Percentiles rank a stretch among this genome's conserved stretches.
phyloP scores from a whole-genome alignment of 768 basidiomycete genomes.

The Russula olivacea region DNA sequence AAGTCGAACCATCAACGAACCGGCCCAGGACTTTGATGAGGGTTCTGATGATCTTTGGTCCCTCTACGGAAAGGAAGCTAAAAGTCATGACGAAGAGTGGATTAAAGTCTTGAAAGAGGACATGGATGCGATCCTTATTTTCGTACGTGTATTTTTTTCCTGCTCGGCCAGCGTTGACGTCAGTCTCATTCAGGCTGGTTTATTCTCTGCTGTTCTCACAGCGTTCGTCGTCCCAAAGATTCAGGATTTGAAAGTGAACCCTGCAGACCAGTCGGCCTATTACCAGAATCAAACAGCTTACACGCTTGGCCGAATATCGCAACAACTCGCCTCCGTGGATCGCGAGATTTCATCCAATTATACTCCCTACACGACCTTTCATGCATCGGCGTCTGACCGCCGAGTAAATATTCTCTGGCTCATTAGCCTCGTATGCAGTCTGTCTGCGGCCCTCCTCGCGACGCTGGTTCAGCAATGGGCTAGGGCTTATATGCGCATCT shows the following conservation, averaged over 20 bases:
- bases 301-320: not conserved
- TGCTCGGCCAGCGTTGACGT: not conserved
- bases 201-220: constrained; percentile 19
- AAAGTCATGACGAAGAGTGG: not conserved
- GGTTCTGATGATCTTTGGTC: not conserved
- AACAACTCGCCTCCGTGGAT: not conserved
- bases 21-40: not conserved
- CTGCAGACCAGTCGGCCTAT: not conserved
- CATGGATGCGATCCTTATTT: not conserved
- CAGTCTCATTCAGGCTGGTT: constrained; percentile 6
- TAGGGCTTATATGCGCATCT: constrained; percentile 32
- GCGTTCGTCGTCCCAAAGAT: constrained; percentile 7
- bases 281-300: constrained; percentile 9
- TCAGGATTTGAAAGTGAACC: constrained; percentile 7
- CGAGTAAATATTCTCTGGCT: constrained; percentile 42
- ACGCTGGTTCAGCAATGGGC: constrained; percentile 50
- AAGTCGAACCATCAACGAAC: not conserved
- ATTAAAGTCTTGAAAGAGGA: not conserved
- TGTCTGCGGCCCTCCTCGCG: constrained; percentile 39
- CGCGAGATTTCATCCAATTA: not conserved
- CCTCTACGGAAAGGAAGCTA: not conserved
- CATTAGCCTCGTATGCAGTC: constrained; percentile 33
- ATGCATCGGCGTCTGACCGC: constrained; percentile 31
- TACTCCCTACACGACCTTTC: constrained; percentile 5
- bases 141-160: not conserved